Evolutionary conservation across 164 flowering plant species (phyloP).

Genomic region (Umbilicus rupestris): DNA sequence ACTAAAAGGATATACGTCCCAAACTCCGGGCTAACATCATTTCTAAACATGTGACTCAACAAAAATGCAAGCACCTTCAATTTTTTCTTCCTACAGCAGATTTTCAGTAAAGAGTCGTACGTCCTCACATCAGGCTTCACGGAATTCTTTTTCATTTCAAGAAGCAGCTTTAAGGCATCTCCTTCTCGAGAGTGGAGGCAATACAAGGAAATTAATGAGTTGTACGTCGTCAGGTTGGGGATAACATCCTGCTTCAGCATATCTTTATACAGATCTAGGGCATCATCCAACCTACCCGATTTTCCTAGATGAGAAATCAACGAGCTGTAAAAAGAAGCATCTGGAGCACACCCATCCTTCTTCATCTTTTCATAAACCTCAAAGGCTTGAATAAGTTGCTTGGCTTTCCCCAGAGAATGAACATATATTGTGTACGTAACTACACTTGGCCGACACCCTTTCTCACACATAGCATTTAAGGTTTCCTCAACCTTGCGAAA

Average conservation of each 20-base stretch:
- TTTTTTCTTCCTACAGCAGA: constrained; percentile 46
- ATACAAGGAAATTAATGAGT: constrained; percentile 42
- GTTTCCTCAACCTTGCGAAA: constrained; percentile 38
- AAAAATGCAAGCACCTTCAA: constrained; percentile 47
- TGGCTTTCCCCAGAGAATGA: constrained; percentile 55
- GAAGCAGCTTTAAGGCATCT: constrained; percentile 37
- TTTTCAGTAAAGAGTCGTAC: constrained; percentile 47
- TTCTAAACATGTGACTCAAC: constrained; percentile 45
- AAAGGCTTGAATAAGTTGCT: constrained; percentile 39
- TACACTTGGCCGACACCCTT: constrained; percentile 39
- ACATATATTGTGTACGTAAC: constrained; percentile 53
- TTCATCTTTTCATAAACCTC: constrained; percentile 50
- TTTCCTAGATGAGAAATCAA: constrained; percentile 38
- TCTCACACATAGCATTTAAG: constrained; percentile 40
- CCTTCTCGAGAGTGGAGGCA: constrained; percentile 45
- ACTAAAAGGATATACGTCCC: constrained; percentile 47
- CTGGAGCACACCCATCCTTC: constrained; percentile 34
- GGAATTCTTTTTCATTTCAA: constrained; percentile 37
- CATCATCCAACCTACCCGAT: constrained; percentile 49
- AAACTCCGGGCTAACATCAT: constrained; percentile 37
- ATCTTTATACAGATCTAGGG: constrained; percentile 32
- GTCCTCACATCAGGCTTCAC: constrained; percentile 49
- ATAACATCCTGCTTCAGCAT: constrained; percentile 37
- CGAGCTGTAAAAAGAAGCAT: constrained; percentile 50
- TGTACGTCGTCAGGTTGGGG: constrained; percentile 38